Evolutionary conservation across 2,329 filamentous ascomycete species (phyloP).

Genomic region (Bipolaris sorokiniana): DNA sequence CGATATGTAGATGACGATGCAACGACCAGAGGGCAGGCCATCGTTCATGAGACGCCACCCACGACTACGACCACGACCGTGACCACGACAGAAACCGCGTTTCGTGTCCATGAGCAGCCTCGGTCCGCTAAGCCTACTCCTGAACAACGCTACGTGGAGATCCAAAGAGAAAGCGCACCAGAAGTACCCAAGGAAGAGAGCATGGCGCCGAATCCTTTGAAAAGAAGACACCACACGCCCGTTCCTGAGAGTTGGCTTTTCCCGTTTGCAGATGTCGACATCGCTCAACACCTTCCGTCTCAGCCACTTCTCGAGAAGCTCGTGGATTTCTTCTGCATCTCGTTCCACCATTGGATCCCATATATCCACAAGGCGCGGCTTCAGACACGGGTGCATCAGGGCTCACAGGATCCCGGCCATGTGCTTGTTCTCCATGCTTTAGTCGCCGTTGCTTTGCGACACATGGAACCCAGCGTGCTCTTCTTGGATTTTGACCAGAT

Average conservation of each 20-base stretch:
- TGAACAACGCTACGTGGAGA: not conserved
- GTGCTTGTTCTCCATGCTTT: constrained; percentile 40
- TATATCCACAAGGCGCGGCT: constrained; percentile 43
- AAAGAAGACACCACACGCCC: constrained; percentile 33
- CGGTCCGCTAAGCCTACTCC: not conserved
- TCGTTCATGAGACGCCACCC: constrained; percentile 1
- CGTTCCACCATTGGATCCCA: constrained; percentile 47
- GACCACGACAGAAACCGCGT: not conserved
- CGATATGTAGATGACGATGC: constrained; percentile 24
- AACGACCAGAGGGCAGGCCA: not conserved
- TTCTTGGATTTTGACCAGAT: constrained; percentile 40
- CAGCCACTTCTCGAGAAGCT: constrained; percentile 36
- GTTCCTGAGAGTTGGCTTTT: constrained; percentile 24
- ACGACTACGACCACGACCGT: not conserved
- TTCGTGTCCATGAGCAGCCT: constrained; percentile 8
- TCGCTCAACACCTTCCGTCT: constrained; percentile 35
- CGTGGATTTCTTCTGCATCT: constrained; percentile 39
- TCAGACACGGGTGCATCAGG: constrained; percentile 29
- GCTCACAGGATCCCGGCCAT: constrained; percentile 20
- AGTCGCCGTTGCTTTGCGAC: constrained; percentile 37
- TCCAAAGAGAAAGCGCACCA: not conserved
- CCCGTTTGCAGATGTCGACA: constrained; percentile 29
- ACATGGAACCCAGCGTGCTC: constrained; percentile 30
- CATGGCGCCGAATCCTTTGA: constrained; percentile 22
- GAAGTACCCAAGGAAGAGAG: not conserved